Evolutionary conservation across 106 monocot genomes (phyloP).

Genomic region (Acorus calamus): DNA sequence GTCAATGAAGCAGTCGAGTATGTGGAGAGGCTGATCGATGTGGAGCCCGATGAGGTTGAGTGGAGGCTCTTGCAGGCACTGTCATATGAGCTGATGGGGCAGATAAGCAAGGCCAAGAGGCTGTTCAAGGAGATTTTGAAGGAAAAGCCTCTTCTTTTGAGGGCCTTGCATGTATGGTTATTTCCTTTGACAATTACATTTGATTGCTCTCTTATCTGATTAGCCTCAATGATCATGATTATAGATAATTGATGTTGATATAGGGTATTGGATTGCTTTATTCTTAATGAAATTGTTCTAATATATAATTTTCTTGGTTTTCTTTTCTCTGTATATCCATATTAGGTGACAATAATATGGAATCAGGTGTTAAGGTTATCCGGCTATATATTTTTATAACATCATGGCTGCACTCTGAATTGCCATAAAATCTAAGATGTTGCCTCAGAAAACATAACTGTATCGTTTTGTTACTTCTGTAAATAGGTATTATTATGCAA

Average conservation of each 20-base stretch:
- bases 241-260: background rate
- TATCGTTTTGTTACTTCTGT: too few species aligned
- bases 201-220: background rate
- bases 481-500: too few species aligned
- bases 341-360: too few species aligned
- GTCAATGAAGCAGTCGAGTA: conserved; percentile 38
- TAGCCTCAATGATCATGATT: background rate
- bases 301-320: too few species aligned
- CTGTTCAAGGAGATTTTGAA: conserved; percentile 64
- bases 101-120: conserved; percentile 51
- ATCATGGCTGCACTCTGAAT: too few species aligned
- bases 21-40: conserved; percentile 51
- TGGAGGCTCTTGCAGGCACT: conserved; percentile 72
- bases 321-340: too few species aligned
- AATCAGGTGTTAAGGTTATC: too few species aligned
- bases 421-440: too few species aligned
- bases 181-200: background rate
- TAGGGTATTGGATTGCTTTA: background rate
- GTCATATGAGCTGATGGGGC: conserved; percentile 66
- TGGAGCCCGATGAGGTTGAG: conserved; percentile 74
- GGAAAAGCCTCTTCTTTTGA: conserved; percentile 55
- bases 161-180: conserved; percentile 66
- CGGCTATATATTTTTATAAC: too few species aligned
- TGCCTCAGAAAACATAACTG: too few species aligned
- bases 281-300: too few species aligned